Evolutionary conservation across 257 asterid genomes (phyloP).

Genomic region (Penstemon barbatus): DNA sequence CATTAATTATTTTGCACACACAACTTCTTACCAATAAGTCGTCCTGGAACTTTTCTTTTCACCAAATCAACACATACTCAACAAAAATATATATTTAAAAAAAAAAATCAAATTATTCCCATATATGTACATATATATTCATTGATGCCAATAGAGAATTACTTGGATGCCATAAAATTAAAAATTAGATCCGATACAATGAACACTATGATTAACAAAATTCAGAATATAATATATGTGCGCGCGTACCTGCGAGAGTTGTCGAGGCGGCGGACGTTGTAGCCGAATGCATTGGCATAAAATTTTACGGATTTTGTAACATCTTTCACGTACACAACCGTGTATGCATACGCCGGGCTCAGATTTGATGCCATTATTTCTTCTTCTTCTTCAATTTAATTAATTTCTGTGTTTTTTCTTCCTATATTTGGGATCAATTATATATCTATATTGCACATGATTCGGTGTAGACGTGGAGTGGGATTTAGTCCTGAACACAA

Average conservation of each 20-base stretch:
- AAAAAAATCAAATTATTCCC: no score
- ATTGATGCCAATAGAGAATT: no score
- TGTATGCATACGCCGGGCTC: constrained; percentile 64
- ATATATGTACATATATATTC: no score
- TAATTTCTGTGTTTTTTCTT: neutral
- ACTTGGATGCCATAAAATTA: no score
- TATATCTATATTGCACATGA: neutral
- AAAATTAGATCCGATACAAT: no score
- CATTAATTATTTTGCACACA: no score
- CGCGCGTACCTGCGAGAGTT: constrained; percentile 46
- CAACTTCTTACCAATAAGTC: no score
- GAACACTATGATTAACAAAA: no score
- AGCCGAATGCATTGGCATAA: constrained; percentile 75
- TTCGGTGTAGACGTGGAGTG: neutral
- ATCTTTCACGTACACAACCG: constrained; percentile 69
- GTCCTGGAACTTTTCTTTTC: no score
- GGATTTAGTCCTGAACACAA: constrained; percentile 2
- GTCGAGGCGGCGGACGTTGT: constrained; percentile 66
- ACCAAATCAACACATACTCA: no score
- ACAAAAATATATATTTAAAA: no score
- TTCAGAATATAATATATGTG: no score
- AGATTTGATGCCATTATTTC: constrained; percentile 46
- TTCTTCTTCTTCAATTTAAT: neutral
- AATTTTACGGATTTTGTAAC: constrained; percentile 72
- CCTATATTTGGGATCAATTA: neutral